A percentile compares a stretch with the other conserved stretches of the same genome.
These are phyloP conservation scores for Backusella tuberculispora DNA, from an alignment of 192 early-diverging fungal genomes.

Conservation along the genomic window DNA sequence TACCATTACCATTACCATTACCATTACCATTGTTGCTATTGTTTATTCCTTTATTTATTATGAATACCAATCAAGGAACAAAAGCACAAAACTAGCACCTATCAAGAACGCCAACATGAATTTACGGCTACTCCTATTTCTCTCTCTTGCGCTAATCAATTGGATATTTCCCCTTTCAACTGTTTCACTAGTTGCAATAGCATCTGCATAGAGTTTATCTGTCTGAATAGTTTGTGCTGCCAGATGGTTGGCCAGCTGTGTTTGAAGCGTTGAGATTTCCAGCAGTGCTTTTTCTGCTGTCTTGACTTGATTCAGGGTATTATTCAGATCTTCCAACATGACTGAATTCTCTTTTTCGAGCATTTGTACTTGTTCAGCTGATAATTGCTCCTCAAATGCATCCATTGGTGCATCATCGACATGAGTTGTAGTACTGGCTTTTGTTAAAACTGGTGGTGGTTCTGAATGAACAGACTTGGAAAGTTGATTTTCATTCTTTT, in stretches of 20 bases:
- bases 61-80: constrained; percentile 80
- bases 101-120: constrained; percentile 75
- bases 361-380: constrained; percentile 60
- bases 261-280: constrained; percentile 75
- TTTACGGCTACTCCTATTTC: constrained; percentile 69
- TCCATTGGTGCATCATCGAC: constrained; percentile 24
- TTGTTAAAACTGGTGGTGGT: not conserved
- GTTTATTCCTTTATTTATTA: not conserved
- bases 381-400: constrained; percentile 52
- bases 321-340: constrained; percentile 73
- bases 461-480: constrained; percentile 21
- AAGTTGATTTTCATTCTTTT: constrained; percentile 60
- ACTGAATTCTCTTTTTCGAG: constrained; percentile 69
- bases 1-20: not conserved
- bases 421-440: not conserved
- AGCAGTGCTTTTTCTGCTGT: constrained; percentile 68
- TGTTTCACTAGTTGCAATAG: constrained; percentile 63
- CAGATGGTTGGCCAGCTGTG: constrained; percentile 72
- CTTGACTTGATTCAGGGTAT: constrained; percentile 67
- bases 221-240: constrained; percentile 74
- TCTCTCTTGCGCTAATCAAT: constrained; percentile 63
- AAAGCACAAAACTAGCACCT: constrained; percentile 68
- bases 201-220: constrained; percentile 71
- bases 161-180: constrained; percentile 72
- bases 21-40: not conserved